A percentile compares a stretch with the other conserved stretches of the same genome.
These are phyloP conservation scores for Cordyceps sp. DNA, from an alignment of 2,329 filamentous ascomycete species.

Conservation along the genomic window DNA sequence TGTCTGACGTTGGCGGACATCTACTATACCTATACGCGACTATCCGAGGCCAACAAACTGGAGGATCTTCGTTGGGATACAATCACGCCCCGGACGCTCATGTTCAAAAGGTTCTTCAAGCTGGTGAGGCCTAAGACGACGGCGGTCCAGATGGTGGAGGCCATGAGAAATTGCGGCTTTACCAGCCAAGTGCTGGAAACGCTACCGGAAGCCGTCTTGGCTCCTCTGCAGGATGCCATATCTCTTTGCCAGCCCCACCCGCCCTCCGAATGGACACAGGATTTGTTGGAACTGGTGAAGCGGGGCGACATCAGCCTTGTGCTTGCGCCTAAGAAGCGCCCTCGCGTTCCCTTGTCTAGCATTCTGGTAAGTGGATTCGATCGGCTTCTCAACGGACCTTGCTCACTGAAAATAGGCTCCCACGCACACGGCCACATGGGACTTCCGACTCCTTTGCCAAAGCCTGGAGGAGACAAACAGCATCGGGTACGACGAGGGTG, in stretches of 20 bases:
- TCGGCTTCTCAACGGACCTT: not conserved
- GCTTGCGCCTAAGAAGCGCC: slow-evolving; percentile 25
- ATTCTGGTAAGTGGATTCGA: slow-evolving; percentile 21
- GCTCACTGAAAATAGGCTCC: slow-evolving; percentile 24
- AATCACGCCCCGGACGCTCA: slow-evolving; percentile 49
- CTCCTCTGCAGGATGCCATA: slow-evolving; percentile 69
- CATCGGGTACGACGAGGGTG: slow-evolving; percentile 56
- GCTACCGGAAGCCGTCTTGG: slow-evolving; percentile 68
- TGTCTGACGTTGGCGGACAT: slow-evolving; percentile 29
- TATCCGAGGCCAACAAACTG: slow-evolving; percentile 16
- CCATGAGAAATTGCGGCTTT: slow-evolving; percentile 56
- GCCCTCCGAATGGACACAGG: slow-evolving; percentile 56
- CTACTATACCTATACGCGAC: slow-evolving; percentile 21
- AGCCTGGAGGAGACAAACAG: slow-evolving; percentile 41
- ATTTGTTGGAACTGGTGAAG: slow-evolving; percentile 59
- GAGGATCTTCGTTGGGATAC: slow-evolving; percentile 24
- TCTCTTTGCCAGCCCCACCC: slow-evolving; percentile 71
- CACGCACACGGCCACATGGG: slow-evolving; percentile 51
- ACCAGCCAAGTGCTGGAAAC: slow-evolving; percentile 55
- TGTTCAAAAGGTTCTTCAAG: slow-evolving; percentile 52
- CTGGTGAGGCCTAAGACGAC: slow-evolving; percentile 33
- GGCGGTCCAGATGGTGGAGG: slow-evolving; percentile 50
- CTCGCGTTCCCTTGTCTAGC: slow-evolving; percentile 16
- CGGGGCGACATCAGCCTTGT: slow-evolving; percentile 65
- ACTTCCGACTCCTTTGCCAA: slow-evolving; percentile 64